Evolutionary conservation across 495 filamentous ascomycete species (phyloP).

Genomic region (Pyrenopolyporus hunteri): DNA sequence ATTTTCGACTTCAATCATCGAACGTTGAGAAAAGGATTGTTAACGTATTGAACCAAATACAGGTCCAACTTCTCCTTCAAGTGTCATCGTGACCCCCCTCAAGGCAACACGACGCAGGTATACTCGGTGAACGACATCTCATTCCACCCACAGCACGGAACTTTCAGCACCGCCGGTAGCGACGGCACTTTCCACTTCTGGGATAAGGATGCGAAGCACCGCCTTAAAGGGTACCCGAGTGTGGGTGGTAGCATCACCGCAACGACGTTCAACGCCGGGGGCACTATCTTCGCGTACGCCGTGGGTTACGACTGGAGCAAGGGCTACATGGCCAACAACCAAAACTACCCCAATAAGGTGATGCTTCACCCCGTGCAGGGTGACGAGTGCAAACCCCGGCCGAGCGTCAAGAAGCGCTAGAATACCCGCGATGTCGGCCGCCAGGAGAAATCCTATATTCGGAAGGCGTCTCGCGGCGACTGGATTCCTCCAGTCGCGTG

Average conservation of each 20-base stretch:
- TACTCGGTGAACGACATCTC: conserved; percentile 88
- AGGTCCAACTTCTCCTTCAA: conserved; percentile 90
- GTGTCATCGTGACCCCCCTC: conserved; percentile 80
- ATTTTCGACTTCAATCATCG: neutral
- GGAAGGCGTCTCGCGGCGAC: no score
- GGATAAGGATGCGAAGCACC: conserved; percentile 88
- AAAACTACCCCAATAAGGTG: conserved; percentile 75
- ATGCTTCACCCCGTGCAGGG: conserved; percentile 80
- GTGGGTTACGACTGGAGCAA: conserved; percentile 96
- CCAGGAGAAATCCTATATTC: no score
- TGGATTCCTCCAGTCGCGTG: no score
- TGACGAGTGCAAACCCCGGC: conserved; percentile 83
- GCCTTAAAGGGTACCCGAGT: conserved; percentile 85
- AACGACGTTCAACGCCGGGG: conserved; percentile 76
- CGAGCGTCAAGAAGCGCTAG: conserved; percentile 73
- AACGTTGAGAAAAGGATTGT: no score
- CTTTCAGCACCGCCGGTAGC: conserved; percentile 86
- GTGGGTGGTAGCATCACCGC: conserved; percentile 81
- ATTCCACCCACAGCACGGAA: conserved; percentile 81
- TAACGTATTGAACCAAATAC: conserved; percentile 7
- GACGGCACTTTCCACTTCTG: conserved; percentile 92
- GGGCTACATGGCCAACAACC: conserved; percentile 76
- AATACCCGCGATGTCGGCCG: neutral
- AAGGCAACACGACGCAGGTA: conserved; percentile 74
- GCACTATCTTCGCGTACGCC: conserved; percentile 86